These are phyloP conservation scores for Orbilia brochopaga DNA, from an alignment of 2,329 filamentous ascomycete species.

Conservation along the genomic window DNA sequence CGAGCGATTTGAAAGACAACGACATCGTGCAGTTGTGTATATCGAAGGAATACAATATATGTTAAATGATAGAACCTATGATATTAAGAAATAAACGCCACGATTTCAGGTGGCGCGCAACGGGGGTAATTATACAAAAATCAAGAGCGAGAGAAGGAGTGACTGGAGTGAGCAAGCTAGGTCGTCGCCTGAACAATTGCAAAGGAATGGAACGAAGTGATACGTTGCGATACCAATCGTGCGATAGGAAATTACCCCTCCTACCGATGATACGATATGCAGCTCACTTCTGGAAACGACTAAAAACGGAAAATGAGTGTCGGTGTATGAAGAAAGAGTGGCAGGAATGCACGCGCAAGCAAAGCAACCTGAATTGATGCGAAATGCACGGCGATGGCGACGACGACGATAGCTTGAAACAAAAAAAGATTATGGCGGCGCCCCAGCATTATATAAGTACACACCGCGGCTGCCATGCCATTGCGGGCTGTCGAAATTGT, in stretches of 20 bases:
- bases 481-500: too few species aligned
- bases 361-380: neutral
- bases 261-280: constrained; percentile 11
- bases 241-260: constrained; percentile 24
- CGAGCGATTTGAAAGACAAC: constrained; percentile 35
- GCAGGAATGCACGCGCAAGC: too few species aligned
- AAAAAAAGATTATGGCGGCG: neutral
- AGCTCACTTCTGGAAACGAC: constrained; percentile 31
- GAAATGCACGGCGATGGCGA: neutral
- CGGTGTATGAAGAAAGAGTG: neutral
- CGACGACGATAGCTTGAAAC: too few species aligned
- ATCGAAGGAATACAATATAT: too few species aligned
- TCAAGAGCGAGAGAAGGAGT: constrained; percentile 29
- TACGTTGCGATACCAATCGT: constrained; percentile 23
- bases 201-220: constrained; percentile 47
- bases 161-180: constrained; percentile 38
- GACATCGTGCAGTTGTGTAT: too few species aligned
- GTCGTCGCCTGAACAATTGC: neutral
- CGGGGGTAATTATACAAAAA: constrained; percentile 6
- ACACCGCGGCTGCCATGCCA: too few species aligned
- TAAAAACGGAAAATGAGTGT: constrained; percentile 29
- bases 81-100: neutral
- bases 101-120: too few species aligned
- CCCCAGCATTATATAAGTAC: neutral
- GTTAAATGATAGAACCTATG: too few species aligned